A percentile compares a stretch with the other conserved stretches of the same genome.
Evolutionary conservation across 495 filamentous ascomycete species (phyloP).

Genomic region (Extremus antarcticus): DNA sequence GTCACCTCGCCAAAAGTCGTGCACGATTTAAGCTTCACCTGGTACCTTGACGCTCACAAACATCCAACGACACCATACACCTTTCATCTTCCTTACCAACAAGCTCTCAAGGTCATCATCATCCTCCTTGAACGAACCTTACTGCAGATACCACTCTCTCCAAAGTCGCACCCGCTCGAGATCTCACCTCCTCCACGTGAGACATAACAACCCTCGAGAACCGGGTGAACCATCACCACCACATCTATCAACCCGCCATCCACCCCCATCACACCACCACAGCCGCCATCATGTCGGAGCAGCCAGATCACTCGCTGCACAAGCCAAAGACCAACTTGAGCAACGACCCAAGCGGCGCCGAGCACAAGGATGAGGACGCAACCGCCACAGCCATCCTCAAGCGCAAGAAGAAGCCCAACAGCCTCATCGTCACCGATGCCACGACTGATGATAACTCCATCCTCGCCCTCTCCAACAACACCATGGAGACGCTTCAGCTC

Average conservation of each 20-base stretch:
- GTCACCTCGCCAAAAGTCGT: neutral
- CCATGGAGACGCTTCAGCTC: conserved; percentile 95
- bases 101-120: neutral
- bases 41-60: neutral
- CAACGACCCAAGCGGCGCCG: conserved; percentile 29
- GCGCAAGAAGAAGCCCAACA: conserved; percentile 99
- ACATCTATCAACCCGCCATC: neutral
- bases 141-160: neutral
- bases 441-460: conserved; percentile 99
- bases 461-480: conserved; percentile 95
- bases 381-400: conserved; percentile 96
- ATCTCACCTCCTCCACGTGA: neutral
- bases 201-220: neutral
- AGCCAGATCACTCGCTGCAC: conserved; percentile 57
- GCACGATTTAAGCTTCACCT: neutral
- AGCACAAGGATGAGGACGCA: conserved; percentile 47
- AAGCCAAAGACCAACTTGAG: conserved; percentile 85
- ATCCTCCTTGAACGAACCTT: neutral
- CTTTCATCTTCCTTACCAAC: no score
- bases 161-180: neutral
- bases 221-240: neutral
- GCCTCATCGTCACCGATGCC: conserved; percentile 95
- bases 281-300: conserved; percentile 48
- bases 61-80: neutral
- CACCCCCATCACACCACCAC: neutral